A percentile compares a stretch with the other conserved stretches of the same genome.
Conservation (phyloP, 2,329 filamentous ascomycete species). For the Aspergillus ibericus region DNA sequence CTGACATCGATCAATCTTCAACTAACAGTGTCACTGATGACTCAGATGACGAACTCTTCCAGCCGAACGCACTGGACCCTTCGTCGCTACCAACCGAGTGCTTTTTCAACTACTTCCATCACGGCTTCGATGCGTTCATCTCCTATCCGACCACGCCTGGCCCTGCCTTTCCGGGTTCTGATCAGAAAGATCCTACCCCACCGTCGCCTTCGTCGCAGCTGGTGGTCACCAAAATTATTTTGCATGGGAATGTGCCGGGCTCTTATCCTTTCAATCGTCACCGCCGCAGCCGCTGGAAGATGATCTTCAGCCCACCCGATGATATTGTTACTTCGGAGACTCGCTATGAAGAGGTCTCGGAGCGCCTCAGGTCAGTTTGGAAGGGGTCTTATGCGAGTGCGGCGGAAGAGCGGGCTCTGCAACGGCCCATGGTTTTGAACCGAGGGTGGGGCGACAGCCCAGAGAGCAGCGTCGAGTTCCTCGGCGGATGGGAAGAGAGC, state of each 20-base stretch:
- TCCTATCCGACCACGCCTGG: constrained; percentile 70
- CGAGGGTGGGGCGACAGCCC: constrained; percentile 89
- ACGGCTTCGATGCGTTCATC: constrained; percentile 92
- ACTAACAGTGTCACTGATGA: constrained; percentile 69
- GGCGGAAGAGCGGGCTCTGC: constrained; percentile 54
- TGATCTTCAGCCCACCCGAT: constrained; percentile 52
- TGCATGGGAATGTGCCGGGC: constrained; percentile 92
- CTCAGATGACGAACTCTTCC: constrained; percentile 59
- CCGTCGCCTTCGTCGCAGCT: constrained; percentile 58
- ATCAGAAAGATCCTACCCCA: constrained; percentile 29
- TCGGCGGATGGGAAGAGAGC: constrained; percentile 84
- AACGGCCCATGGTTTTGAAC: constrained; percentile 78
- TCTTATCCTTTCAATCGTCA: constrained; percentile 97
- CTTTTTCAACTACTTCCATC: constrained; percentile 97
- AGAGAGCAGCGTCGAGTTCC: constrained; percentile 80
- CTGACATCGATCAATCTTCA: constrained; percentile 75
- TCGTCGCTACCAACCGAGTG: constrained; percentile 54
- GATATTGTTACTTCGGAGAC: constrained; percentile 71
- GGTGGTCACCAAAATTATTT: constrained; percentile 85
- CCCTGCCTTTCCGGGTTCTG: constrained; percentile 58
- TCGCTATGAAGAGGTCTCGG: constrained; percentile 70
- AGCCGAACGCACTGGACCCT: constrained; percentile 62
- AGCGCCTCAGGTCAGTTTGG: constrained; percentile 68
- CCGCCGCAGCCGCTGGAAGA: constrained; percentile 82
- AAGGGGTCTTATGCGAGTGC: constrained; percentile 61